Conservation (phyloP, 306 rosid species). For the Gynostemma pentaphyllum region DNA sequence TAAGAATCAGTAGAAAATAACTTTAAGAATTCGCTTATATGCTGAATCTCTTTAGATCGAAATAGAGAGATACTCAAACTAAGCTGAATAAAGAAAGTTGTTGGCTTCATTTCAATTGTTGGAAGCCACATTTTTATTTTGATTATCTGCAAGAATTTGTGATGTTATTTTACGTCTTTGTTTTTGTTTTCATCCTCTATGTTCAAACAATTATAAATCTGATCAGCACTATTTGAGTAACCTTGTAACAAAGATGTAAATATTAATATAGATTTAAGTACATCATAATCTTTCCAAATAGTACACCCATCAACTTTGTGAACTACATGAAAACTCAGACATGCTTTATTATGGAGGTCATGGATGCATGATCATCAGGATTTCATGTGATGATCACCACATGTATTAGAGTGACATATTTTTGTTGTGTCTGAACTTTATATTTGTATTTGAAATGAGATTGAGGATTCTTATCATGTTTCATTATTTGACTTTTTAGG, state of each 20-base stretch:
- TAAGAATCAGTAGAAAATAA: not conserved
- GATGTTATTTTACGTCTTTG: not conserved
- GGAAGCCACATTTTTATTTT: not conserved
- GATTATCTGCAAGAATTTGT: not conserved
- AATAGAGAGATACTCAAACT: not conserved
- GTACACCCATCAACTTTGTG: not conserved
- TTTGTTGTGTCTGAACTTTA: not conserved
- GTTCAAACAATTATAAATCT: not conserved
- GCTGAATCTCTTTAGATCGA: not conserved
- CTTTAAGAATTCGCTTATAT: not conserved
- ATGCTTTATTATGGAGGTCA: not conserved
- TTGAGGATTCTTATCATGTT: not conserved
- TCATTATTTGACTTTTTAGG: constrained; percentile 27
- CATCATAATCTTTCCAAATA: not conserved
- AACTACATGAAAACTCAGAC: not conserved
- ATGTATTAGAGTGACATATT: not conserved
- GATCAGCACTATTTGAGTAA: not conserved
- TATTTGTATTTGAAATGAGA: not conserved
- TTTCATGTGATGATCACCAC: not conserved
- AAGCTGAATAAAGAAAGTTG: not conserved
- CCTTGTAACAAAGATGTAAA: not conserved
- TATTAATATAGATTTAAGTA: not conserved
- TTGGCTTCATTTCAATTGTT: not conserved
- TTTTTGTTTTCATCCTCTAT: not conserved
- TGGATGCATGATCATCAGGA: not conserved